Evolutionary conservation across 2,329 filamentous ascomycete genomes (phyloP), one percentile per base, ranked within the genome.

Genomic region (Cytospora piceicola): DNA sequence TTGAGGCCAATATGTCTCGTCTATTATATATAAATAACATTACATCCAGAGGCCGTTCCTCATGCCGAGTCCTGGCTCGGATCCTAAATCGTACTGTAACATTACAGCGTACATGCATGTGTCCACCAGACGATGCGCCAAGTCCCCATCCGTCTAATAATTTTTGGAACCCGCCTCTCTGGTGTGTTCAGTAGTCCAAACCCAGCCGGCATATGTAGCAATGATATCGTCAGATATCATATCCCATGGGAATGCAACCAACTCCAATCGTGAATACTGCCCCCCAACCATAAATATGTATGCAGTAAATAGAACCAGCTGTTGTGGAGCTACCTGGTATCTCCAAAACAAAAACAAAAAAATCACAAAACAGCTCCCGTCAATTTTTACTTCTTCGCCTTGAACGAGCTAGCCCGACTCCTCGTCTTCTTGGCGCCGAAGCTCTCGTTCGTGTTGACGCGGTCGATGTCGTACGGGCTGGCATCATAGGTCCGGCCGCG

Each of bases 401-500:
- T n/a, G 5, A 3, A 2, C 9, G 46, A 49, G n/a, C 22, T 49
- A 11, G 46, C 46, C 3, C 46, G 46, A 8, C 54, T 36, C 17
- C 39, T 52, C 20, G 51, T 51, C 51, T 52, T 52, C 20, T 17
- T 27, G n/a, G 14, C 46, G n/a, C 46, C 30, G 24, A 67, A 67
- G 2, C 56, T 64, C 22, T 67, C 52, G 9, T 51, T 54, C 3
- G 65, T 67, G 53, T 67, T 65, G n/a, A 67, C 49, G 14, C 62
- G 59, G 30, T 65, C 66, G 22, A 67, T 63, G 29, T 65, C 55
- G 20, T 59, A 67, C 8, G 66, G 63, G 20, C 46, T 67, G 0
- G 46, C 66, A 24, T 65, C 66, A 14, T 67, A 67, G 3, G 54
- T 7, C 30, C 1, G 15, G 5, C 36, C 17, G 4, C 34, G 34